Conservation (phyloP, 2,329 filamentous ascomycete species). For the Colletotrichum salicis region DNA sequence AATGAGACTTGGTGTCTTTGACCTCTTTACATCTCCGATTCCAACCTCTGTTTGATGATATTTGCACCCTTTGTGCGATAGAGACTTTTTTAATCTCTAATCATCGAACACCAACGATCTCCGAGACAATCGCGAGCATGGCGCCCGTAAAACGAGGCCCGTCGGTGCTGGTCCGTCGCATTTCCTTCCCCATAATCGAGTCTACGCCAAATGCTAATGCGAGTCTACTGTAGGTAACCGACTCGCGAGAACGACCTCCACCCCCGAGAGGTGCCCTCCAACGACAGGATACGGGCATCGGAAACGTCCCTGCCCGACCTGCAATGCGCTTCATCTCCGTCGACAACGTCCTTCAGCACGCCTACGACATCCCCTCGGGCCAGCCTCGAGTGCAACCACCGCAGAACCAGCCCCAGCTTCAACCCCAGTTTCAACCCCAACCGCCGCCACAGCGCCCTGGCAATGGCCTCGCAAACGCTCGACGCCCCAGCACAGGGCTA, state of each 20-base stretch:
- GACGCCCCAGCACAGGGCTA: conserved; percentile 29
- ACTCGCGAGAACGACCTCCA: conserved; percentile 49
- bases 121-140: conserved; percentile 44
- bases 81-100: not conserved
- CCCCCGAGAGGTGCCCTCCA: conserved; percentile 46
- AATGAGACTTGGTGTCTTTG: conserved; percentile 7
- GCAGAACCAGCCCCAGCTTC: not conserved
- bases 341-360: conserved; percentile 93
- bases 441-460: conserved; percentile 66
- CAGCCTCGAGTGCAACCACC: conserved; percentile 74
- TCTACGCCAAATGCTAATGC: conserved; percentile 27
- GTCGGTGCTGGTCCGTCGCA: conserved; percentile 66
- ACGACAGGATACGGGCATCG: conserved; percentile 46
- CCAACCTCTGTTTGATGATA: conserved; percentile 5
- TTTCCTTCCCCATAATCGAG: conserved; percentile 19
- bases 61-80: conserved; percentile 8
- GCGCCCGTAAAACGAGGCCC: conserved; percentile 64
- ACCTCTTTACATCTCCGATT: not conserved
- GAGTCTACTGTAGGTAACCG: conserved; percentile 46
- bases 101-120: not conserved
- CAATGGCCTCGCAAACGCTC: conserved; percentile 37
- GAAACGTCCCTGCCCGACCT: conserved; percentile 43
- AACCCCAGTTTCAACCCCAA: not conserved
- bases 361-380: conserved; percentile 93
- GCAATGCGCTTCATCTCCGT: conserved; percentile 85